Base-by-base conservation (phyloP, 176 grass and related monocot genomes). In the Carex kokanica region DNA sequence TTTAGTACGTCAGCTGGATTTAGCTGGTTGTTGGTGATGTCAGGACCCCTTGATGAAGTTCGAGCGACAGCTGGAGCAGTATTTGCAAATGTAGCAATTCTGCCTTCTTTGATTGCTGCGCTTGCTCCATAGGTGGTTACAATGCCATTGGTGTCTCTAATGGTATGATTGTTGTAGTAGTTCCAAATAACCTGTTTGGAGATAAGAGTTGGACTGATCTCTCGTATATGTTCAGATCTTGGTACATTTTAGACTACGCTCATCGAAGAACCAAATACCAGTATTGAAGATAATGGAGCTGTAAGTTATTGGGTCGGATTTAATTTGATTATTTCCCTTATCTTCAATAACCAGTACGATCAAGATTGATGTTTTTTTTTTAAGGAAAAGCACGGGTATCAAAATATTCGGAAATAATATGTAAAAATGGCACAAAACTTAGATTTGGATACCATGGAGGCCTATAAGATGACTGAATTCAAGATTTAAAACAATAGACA, bases 41-140 rank as follows among this genome's bases (percentile, higher is more conserved):
- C 90, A 3, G 90, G 93, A 8, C 93, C 90, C 49, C 90, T 84
- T 17, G 90, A 90, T 15, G 90, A 92, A 63, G 86, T 90, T 43
- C 81, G 40, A 8, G 88, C 69, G 5, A 94, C 88, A 16, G 34
- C 70, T 5, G 81, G 83, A 4, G 84, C 86, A 2, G 36, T 24
- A n/a, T 87, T 63, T 0, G 16, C 14, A 83, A 89, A 91, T 51
- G 17, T 20, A 1, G 87, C 82, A 11, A 55, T 40, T 78, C 90
- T 88, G 38, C 90, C 92, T 83, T 91, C 92, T 54, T 38, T 47
- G 49, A 91, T 83, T 34, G 80, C 85, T 38, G 86, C 92, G 0
- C 59, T 88, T 32, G 84, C 84, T 31, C 82, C 20, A 36, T 88
- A 89, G 51, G 60, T 64, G 5, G 86, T 89, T 0, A 78, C 73